Evolutionary conservation across 805 yeast species (phyloP).

Genomic region (Barnettozyma wickerhamii): DNA sequence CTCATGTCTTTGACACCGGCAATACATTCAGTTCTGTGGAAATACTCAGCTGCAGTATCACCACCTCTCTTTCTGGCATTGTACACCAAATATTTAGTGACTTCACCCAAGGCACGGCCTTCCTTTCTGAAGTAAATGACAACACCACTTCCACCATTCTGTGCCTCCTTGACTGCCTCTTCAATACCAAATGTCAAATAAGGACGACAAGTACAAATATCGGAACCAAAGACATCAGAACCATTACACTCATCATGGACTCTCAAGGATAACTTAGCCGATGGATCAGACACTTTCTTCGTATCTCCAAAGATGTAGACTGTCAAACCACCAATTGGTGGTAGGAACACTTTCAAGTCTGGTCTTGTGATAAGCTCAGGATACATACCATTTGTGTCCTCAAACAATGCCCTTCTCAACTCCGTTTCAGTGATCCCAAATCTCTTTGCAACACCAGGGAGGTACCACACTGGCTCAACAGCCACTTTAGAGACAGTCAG

Average conservation of each 20-base stretch:
- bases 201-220: slow-evolving; percentile 68
- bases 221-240: slow-evolving; percentile 64
- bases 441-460: slow-evolving; percentile 65
- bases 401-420: slow-evolving; percentile 55
- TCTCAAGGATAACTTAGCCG: slow-evolving; percentile 50
- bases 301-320: slow-evolving; percentile 66
- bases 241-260: slow-evolving; percentile 70
- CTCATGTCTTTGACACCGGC: slow-evolving; percentile 74
- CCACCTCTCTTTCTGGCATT: slow-evolving; percentile 69
- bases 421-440: slow-evolving; percentile 52
- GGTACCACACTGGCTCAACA: slow-evolving; percentile 67
- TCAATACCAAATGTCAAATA: slow-evolving; percentile 61
- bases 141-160: slow-evolving; percentile 59
- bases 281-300: slow-evolving; percentile 45
- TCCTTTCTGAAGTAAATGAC: slow-evolving; percentile 66
- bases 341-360: slow-evolving; percentile 59
- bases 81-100: slow-evolving; percentile 64
- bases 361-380: slow-evolving; percentile 67
- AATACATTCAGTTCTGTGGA: slow-evolving; percentile 65
- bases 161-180: slow-evolving; percentile 68
- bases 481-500: slow-evolving; percentile 60
- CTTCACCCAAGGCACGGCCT: slow-evolving; percentile 68
- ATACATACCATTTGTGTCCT: slow-evolving; percentile 69
- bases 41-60: slow-evolving; percentile 63
- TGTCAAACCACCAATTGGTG: slow-evolving; percentile 67